Evolutionary conservation across 768 basidiomycete species (phyloP).

Genomic region (Pisolithus microcarpus): DNA sequence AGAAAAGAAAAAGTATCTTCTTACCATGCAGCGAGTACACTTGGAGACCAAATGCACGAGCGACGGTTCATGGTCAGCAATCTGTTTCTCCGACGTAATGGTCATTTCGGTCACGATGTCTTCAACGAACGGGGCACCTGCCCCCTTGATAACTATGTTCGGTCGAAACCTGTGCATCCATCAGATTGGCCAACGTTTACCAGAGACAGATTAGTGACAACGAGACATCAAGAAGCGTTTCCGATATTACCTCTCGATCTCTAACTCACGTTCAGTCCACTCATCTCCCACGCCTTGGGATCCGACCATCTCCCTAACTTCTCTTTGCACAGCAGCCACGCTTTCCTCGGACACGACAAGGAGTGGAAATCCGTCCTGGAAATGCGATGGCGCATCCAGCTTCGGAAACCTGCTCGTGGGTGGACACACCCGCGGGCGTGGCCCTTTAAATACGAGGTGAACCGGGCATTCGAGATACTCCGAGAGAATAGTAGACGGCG

Average conservation of each 20-base stretch:
- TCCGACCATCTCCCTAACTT: constrained; percentile 40
- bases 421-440: constrained; percentile 40
- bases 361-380: constrained; percentile 69
- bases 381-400: constrained; percentile 49
- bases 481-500: constrained; percentile 52
- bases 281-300: constrained; percentile 40
- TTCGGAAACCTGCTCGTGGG: constrained; percentile 51
- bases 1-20: constrained; percentile 17
- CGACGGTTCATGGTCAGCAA: constrained; percentile 9
- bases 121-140: constrained; percentile 62
- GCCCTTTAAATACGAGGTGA: constrained; percentile 63
- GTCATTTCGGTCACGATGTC: constrained; percentile 60
- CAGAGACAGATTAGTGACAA: background rate
- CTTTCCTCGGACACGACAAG: constrained; percentile 64
- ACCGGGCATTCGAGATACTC: constrained; percentile 56
- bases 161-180: constrained; percentile 55
- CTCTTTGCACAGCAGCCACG: constrained; percentile 42
- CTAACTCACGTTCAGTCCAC: constrained; percentile 46
- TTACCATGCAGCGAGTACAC: constrained; percentile 66
- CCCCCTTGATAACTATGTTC: constrained; percentile 63
- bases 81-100: constrained; percentile 34
- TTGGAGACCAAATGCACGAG: constrained; percentile 55
- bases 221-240: background rate
- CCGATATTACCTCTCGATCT: constrained; percentile 50
- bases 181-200: constrained; percentile 3